phyloP scores from a whole-genome alignment of 306 rosid genomes.

The Spatholobus suberectus region DNA sequence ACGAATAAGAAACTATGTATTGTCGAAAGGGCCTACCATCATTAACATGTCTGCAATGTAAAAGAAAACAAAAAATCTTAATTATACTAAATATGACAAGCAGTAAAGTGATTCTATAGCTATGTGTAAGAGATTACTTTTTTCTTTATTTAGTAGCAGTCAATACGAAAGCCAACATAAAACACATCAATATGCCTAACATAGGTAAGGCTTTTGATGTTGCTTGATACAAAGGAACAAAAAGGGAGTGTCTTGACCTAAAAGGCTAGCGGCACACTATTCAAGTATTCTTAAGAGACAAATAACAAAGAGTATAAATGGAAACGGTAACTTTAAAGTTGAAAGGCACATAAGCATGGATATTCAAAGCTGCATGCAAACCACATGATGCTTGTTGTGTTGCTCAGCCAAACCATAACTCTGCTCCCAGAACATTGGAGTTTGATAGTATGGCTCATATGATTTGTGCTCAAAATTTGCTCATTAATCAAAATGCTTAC shows the following conservation, averaged over 20 bases:
- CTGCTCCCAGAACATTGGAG: not conserved
- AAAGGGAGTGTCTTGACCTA: not conserved
- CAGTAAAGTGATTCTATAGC: not conserved
- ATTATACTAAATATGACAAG: constrained; percentile 16
- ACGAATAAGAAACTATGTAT: constrained; percentile 88
- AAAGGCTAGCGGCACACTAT: constrained; percentile 1
- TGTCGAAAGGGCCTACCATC: constrained; percentile 99
- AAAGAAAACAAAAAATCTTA: constrained; percentile 11
- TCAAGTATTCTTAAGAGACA: not conserved
- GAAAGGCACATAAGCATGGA: constrained; percentile 8
- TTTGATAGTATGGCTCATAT: not conserved
- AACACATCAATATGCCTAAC: not conserved
- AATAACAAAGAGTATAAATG: not conserved
- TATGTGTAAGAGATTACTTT: not conserved
- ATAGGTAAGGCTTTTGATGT: not conserved
- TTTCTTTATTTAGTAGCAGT: not conserved
- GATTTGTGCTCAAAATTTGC: not conserved
- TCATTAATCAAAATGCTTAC: not conserved
- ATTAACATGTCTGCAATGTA: constrained; percentile 80
- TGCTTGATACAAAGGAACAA: not conserved
- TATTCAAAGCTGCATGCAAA: not conserved
- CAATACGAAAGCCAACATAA: not conserved
- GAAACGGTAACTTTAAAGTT: constrained; percentile 3
- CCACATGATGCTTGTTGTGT: not conserved
- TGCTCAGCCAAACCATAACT: not conserved